A percentile compares a stretch with the other conserved stretches of the same genome.
Evolutionary conservation across 2,329 filamentous ascomycete genomes (phyloP).

Genomic region (Periconia sp.): DNA sequence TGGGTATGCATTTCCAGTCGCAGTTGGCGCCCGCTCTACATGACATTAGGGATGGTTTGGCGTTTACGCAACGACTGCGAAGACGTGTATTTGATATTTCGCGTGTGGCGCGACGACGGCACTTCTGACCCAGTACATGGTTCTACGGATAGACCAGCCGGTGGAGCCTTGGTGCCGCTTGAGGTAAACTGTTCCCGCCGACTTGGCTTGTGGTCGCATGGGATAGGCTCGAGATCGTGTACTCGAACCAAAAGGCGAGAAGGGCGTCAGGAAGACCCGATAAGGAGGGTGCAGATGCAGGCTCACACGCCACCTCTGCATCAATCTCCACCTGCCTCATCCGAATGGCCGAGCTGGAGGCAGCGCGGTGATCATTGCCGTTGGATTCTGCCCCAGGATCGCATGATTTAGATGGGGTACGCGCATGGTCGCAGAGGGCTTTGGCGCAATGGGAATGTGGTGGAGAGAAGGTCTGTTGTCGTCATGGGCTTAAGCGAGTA

Average conservation of each 20-base stretch:
- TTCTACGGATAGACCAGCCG: background rate
- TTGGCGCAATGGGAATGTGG: background rate
- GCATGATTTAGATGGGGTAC: slow-evolving; percentile 2
- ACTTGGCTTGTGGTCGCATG: slow-evolving; percentile 1
- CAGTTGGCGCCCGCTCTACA: slow-evolving; percentile 21
- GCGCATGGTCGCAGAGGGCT: background rate
- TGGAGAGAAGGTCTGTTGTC: background rate
- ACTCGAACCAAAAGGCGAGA: slow-evolving; percentile 1
- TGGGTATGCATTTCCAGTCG: slow-evolving; percentile 36
- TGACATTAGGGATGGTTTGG: slow-evolving; percentile 7
- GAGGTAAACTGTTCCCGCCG: slow-evolving; percentile 10
- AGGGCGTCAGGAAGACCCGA: slow-evolving; percentile 7
- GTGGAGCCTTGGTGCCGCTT: slow-evolving; percentile 8
- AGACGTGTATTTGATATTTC: slow-evolving; percentile 7
- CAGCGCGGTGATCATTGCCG: slow-evolving; percentile 2
- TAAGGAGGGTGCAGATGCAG: slow-evolving; percentile 6
- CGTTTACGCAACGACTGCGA: slow-evolving; percentile 9
- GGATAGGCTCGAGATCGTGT: background rate
- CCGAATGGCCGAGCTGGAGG: slow-evolving; percentile 3
- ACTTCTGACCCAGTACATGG: background rate
- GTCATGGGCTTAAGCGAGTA: background rate
- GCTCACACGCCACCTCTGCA: slow-evolving; percentile 11
- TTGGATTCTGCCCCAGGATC: slow-evolving; percentile 2
- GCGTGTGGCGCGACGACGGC: slow-evolving; percentile 3
- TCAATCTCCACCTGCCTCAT: slow-evolving; percentile 3